Evolutionary conservation across 495 filamentous ascomycete species (phyloP).

Genomic region (Cudoniella acicularis): DNA sequence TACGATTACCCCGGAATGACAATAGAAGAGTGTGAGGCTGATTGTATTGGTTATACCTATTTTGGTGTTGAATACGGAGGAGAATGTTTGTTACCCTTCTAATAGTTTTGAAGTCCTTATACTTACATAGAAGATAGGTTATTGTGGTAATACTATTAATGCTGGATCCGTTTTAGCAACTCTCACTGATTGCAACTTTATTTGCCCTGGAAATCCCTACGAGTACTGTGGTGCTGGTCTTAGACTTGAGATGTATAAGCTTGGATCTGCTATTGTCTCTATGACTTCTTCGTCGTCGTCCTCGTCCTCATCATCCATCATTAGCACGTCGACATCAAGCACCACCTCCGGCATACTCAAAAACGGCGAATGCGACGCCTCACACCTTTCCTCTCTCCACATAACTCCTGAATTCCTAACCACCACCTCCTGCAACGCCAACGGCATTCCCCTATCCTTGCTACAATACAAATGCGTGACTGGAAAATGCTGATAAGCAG

Average conservation of each 20-base stretch:
- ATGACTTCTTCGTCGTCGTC: not conserved
- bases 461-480: too few species aligned
- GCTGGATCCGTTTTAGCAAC: conserved; percentile 35
- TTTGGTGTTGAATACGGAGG: conserved; percentile 48
- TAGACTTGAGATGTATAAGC: conserved; percentile 22
- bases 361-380: too few species aligned
- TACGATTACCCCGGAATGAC: conserved; percentile 45
- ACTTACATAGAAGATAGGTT: too few species aligned
- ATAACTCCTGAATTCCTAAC: too few species aligned
- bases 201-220: conserved; percentile 39
- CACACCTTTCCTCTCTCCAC: too few species aligned
- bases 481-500: too few species aligned
- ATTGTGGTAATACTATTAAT: conserved; percentile 44
- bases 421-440: too few species aligned
- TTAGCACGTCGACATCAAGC: not conserved
- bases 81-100: conserved; percentile 44
- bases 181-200: conserved; percentile 43
- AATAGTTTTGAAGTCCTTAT: too few species aligned
- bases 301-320: not conserved
- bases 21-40: conserved; percentile 41
- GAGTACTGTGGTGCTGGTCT: conserved; percentile 41
- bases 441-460: too few species aligned
- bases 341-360: too few species aligned
- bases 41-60: conserved; percentile 37
- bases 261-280: not conserved